Percentiles rank a stretch among this genome's conserved stretches.
phyloP scores from a whole-genome alignment of 108 stramenopile species.

The Mediolabrus comicus region DNA sequence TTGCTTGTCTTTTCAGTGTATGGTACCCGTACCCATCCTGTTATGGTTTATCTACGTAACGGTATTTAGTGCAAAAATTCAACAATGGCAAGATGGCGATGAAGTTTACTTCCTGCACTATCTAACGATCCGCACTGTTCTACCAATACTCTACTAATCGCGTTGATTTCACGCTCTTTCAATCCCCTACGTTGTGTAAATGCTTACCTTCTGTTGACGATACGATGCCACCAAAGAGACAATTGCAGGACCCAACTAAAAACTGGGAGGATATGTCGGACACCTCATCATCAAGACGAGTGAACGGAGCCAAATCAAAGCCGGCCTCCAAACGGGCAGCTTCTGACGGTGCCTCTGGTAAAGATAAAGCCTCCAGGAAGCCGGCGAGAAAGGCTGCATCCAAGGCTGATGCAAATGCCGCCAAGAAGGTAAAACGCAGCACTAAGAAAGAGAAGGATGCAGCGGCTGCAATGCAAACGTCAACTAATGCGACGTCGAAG shows the following conservation, averaged over 20 bases:
- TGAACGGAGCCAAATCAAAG: neutral
- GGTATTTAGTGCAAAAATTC: too few relatives aligned
- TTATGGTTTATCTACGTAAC: too few relatives aligned
- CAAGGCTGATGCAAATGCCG: conserved; percentile 17
- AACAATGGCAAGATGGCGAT: too few relatives aligned
- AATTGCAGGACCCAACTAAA: neutral
- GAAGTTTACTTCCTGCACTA: too few relatives aligned
- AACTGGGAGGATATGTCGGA: neutral
- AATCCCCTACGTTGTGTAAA: neutral
- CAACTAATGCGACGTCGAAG: conserved; percentile 4
- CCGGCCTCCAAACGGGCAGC: neutral
- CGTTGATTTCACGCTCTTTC: neutral
- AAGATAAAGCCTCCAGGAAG: neutral
- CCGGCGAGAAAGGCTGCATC: conserved; percentile 11
- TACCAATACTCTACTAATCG: neutral
- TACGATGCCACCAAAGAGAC: conserved; percentile 1
- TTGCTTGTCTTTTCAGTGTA: too few relatives aligned
- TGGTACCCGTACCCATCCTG: too few relatives aligned
- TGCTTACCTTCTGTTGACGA: neutral
- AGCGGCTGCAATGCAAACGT: conserved; percentile 11
- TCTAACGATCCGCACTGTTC: neutral
- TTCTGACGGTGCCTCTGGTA: neutral
- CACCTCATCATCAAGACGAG: neutral
- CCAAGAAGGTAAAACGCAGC: conserved; percentile 6
- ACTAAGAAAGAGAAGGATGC: conserved; percentile 1